A percentile compares a stretch with the other conserved stretches of the same genome.
These are phyloP conservation scores for Toxicodendron radicans DNA, from an alignment of 345 rosid species.

Conservation along the genomic window DNA sequence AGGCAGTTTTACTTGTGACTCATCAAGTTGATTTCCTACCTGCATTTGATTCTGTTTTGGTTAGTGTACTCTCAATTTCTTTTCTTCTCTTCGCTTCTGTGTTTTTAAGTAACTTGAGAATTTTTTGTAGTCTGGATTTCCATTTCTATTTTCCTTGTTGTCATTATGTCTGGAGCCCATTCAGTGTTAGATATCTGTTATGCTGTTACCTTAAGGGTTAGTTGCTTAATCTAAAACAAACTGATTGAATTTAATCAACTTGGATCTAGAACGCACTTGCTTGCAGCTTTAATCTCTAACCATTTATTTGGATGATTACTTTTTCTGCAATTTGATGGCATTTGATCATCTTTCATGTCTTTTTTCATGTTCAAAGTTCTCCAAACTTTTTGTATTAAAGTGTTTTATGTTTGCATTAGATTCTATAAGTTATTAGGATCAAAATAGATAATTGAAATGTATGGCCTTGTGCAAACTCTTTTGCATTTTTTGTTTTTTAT, in stretches of 20 bases:
- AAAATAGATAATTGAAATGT: no score
- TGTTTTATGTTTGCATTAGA: not conserved
- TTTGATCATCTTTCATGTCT: not conserved
- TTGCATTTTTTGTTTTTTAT: not conserved
- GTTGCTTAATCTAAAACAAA: not conserved
- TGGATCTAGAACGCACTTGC: not conserved
- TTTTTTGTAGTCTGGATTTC: not conserved
- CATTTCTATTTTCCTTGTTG: not conserved
- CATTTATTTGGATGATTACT: not conserved
- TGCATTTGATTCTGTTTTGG: conserved; percentile 85
- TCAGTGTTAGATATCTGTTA: not conserved
- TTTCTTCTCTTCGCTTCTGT: not conserved
- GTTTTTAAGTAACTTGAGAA: not conserved
- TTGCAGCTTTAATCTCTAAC: not conserved
- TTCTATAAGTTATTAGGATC: not conserved
- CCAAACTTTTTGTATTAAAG: not conserved
- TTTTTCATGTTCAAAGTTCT: not conserved
- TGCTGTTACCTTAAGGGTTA: not conserved
- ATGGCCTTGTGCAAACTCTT: not conserved
- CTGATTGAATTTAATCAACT: not conserved
- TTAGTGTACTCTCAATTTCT: conserved; percentile 29
- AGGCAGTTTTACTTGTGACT: conserved; percentile 82
- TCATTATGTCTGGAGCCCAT: not conserved
- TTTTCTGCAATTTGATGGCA: not conserved
- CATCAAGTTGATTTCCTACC: conserved; percentile 99